Evolutionary conservation across 2,329 filamentous ascomycete species (phyloP), one percentile per base, ranked within the genome.

Genomic region (Tetracladium maxilliforme): DNA sequence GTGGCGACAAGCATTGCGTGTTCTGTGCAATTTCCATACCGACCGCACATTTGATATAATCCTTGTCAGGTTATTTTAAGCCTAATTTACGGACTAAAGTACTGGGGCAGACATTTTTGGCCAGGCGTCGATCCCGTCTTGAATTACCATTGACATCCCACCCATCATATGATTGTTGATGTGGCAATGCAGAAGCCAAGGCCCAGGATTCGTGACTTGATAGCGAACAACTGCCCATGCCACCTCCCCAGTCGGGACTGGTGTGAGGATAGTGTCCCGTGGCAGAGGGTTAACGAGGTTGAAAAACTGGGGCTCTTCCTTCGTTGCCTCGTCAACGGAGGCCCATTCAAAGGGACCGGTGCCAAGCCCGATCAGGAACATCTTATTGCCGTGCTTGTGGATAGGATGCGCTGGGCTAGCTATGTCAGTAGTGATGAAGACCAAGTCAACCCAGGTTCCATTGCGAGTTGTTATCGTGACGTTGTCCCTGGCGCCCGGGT

Each of bases 171-270:
- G 59, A 6, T 46, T 50, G 32, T 58, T 47, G 11, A 63, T 53
- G 37, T 64, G 59, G 31, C 60, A 64, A 38, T 64, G 60, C 21
- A 65, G 33, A 24, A 64, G 36, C 29, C 51, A 63, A 1, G 56
- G 48, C 0, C 58, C 58, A 1, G 58, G 55, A 27, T 56, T 58
- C 1, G 47, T 40, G 2, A 54, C 52, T 22, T 58, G 49, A 29
- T 64, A 64, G 19, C 57, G 33, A 10, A 61, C 33, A 0, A 48
- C 54, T 22, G 56, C 38, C 57, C 56, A 62, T 4, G 35, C 38
- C 3, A 47, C 42, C 3, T 21, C 25, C 7, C 20, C 13, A 13
- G 23, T 15, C 4, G 28, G 14, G 1, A 41, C 42, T 7, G 28
- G 30, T 2, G 50, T 51, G 7, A 48, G 39, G 31, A 52, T 57